Percentiles rank a stretch among this genome's conserved stretches.
Evolutionary conservation across 371 early-diverging fungal genomes (phyloP).

Genomic region (Chytridiales sp.): DNA sequence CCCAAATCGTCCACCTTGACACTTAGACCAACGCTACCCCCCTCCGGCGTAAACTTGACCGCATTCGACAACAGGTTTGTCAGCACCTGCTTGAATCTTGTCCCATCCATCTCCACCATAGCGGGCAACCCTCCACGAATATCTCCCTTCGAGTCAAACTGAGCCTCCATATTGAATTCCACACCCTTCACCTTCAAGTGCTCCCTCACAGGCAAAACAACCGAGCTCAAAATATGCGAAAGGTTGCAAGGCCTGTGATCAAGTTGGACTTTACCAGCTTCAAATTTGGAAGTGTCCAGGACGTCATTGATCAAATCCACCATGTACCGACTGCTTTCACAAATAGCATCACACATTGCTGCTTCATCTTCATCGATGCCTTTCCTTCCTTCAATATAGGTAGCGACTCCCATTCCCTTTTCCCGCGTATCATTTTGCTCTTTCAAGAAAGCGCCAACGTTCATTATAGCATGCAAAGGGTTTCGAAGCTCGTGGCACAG

Average conservation of each 20-base stretch:
- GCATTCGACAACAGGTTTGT: slow-evolving; percentile 27
- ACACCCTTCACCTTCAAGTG: not conserved
- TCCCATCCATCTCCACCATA: slow-evolving; percentile 2
- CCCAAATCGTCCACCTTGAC: too few species aligned
- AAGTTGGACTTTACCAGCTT: slow-evolving; percentile 24
- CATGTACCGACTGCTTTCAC: slow-evolving; percentile 6
- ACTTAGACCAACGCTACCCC: slow-evolving; percentile 7
- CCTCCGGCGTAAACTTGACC: slow-evolving; percentile 21
- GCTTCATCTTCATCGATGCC: too few species aligned
- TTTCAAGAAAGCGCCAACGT: not conserved
- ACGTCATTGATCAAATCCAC: slow-evolving; percentile 15
- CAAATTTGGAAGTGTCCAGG: slow-evolving; percentile 22
- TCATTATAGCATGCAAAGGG: slow-evolving; percentile 4
- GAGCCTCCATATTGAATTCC: not conserved
- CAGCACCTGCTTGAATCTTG: slow-evolving; percentile 18
- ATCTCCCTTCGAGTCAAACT: too few species aligned
- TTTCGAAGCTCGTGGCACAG: slow-evolving; percentile 4
- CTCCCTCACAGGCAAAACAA: not conserved
- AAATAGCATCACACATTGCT: slow-evolving; percentile 4
- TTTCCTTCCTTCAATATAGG: too few species aligned
- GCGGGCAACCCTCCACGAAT: not conserved
- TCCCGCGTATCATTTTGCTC: slow-evolving; percentile 1
- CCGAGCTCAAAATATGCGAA: not conserved
- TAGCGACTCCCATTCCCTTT: too few species aligned
- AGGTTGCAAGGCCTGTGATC: slow-evolving; percentile 15